A percentile compares a stretch with the other conserved stretches of the same genome.
phyloP scores from a whole-genome alignment of 2,329 filamentous ascomycete species.

The Arthrinium puccinioides region DNA sequence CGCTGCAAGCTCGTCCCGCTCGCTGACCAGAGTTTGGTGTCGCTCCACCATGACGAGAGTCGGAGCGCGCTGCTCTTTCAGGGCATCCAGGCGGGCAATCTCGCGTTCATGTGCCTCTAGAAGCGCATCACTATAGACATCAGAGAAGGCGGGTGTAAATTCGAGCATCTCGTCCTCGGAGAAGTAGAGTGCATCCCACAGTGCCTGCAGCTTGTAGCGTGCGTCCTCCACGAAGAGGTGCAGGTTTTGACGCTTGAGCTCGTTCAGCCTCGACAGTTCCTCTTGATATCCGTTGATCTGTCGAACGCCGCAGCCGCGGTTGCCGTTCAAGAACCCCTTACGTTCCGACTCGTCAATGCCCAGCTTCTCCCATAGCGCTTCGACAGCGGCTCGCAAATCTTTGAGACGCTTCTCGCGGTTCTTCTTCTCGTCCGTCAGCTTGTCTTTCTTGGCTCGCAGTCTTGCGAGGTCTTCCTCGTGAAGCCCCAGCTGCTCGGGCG shows the following conservation, averaged over 20 bases:
- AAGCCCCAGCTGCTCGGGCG: conserved; percentile 88
- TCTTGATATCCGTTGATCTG: conserved; percentile 96
- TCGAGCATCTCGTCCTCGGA: conserved; percentile 98
- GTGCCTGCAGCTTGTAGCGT: conserved; percentile 79
- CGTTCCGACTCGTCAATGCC: conserved; percentile 76
- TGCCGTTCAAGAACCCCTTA: conserved; percentile 77
- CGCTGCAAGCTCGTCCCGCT: conserved; percentile 78
- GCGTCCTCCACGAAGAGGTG: conserved; percentile 95
- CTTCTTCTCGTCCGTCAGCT: conserved; percentile 82
- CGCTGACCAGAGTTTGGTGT: conserved; percentile 74
- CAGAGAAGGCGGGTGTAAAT: conserved; percentile 93
- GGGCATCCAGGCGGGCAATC: conserved; percentile 69
- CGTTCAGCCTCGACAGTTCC: conserved; percentile 77
- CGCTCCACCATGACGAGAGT: conserved; percentile 76
- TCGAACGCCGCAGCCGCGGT: conserved; percentile 83
- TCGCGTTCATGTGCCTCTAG: conserved; percentile 93
- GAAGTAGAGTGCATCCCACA: conserved; percentile 92
- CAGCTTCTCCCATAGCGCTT: conserved; percentile 81
- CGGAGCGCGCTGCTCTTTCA: conserved; percentile 82
- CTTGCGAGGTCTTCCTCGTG: conserved; percentile 78
- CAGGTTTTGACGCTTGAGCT: conserved; percentile 90
- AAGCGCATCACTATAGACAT: conserved; percentile 93
- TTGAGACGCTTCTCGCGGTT: conserved; percentile 69
- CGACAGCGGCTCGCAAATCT: conserved; percentile 71
- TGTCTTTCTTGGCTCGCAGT: conserved; percentile 69